Evolutionary conservation across 2,329 filamentous ascomycete species (phyloP), one percentile per base, ranked within the genome.

Genomic region (Rasamsonia emersonii): DNA sequence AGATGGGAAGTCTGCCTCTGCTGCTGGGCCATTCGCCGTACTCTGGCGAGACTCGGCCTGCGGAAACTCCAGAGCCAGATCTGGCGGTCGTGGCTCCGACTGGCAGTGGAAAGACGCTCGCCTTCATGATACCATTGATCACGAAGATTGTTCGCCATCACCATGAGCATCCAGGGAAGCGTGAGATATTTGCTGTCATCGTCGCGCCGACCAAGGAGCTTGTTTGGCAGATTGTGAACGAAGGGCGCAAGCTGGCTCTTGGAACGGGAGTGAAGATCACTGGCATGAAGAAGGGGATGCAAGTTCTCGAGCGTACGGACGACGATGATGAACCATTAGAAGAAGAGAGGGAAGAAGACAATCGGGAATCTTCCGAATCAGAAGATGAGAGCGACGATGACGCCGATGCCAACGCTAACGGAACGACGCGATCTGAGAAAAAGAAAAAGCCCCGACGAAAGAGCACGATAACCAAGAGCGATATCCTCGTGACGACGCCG

Each of bases 81-180:
- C 75, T 98, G 23, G 60, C 98, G 41, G 84, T 85, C 0, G 78
- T 96, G 25, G 91, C 91, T 3, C 91, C 91, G 1, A 98, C 91
- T 0, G 91, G 91, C 15, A 96, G 89, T 55, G 91, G 91, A 26
- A 98, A 98, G 67, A 98, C 91, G 0, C 67, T 98, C 41, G 86
- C 86, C 11, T 98, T 95, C 50, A 61, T 96, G 47, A 82, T 98
- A 24, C 88, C 89, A 0, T 71, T 86, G 3, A 77, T 98, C 46
- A 81, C 93, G 51, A 72, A 75, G 27, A 77, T 93, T 24, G 65
- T 84, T 44, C 67, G 71, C 30, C 51, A 59, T 26, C 62, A 62
- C 32, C 59, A 59, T 37, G 62, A 72, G 32, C 62, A 71, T 24
- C 65, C 70, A 1, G 61, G 67, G 23, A 60, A 68, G 44, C 55